Evolutionary conservation across 179 eudicot genomes (phyloP), one percentile per base, ranked within the genome.

Genomic region (Beta corolliflora): DNA sequence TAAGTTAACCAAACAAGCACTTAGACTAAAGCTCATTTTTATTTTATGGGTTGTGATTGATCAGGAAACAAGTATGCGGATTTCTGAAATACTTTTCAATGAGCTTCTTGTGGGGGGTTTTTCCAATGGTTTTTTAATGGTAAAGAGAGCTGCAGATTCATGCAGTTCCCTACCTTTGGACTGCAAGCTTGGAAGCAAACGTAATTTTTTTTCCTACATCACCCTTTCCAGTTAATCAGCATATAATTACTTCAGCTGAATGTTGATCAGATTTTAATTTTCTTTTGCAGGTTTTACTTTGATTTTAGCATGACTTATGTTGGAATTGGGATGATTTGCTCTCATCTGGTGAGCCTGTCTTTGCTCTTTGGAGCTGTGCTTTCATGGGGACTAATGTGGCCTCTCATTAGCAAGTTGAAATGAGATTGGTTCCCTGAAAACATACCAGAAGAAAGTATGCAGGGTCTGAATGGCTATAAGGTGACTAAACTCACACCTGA

Each of bases 331-430:
- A n/a, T n/a, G n/a, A n/a, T n/a, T n/a, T n/a, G n/a, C n/a, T n/a
- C n/a, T n/a, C n/a, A n/a, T n/a, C n/a, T n/a, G n/a, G n/a, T n/a
- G n/a, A n/a, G n/a, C n/a, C n/a, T n/a, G n/a, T n/a, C n/a, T n/a
- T n/a, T n/a, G n/a, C n/a, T n/a, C n/a, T n/a, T n/a, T n/a, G n/a
- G n/a, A n/a, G n/a, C n/a, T n/a, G n/a, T n/a, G n/a, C n/a, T 95
- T 65, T 95, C 99, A 4, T 95, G 96, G 93, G 98, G 97, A 69
- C 41, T 93, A 36, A 91, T 95, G 97, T 92, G 98, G 98, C 99
- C 98, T 5, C 91, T 94, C 59, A 88, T 95, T 41, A 71, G 75
- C 50, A 88, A 80, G 67, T 89, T 77, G 15, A 81, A 90, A 84
- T 97, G 99, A 67, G 76, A 88, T 3, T 95, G 99, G 98, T 94